Evolutionary conservation across 495 filamentous ascomycete genomes (phyloP).

Genomic region (Hypoxylon fragiforme): DNA sequence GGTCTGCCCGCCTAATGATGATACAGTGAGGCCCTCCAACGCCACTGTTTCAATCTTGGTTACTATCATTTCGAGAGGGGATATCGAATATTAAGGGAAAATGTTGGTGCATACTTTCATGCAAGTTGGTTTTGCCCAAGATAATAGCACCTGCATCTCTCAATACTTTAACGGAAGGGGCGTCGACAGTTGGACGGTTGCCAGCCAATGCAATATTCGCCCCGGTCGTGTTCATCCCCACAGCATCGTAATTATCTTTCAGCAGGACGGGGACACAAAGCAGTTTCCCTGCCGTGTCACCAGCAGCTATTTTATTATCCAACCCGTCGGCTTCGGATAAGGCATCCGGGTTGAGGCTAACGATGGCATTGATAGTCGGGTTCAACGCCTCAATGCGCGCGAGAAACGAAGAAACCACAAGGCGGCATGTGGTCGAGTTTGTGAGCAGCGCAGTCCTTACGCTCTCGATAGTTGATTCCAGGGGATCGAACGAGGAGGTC

Average conservation of each 20-base stretch:
- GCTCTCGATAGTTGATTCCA: constrained; percentile 58
- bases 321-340: constrained; percentile 51
- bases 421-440: constrained; percentile 53
- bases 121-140: constrained; percentile 66
- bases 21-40: constrained; percentile 63
- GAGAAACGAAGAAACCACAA: constrained; percentile 58
- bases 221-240: constrained; percentile 58
- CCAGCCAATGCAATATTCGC: constrained; percentile 51
- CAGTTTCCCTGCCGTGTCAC: constrained; percentile 50
- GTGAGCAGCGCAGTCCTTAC: constrained; percentile 56
- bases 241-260: constrained; percentile 65
- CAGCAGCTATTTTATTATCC: constrained; percentile 47
- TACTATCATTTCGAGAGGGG: background rate
- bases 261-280: constrained; percentile 64
- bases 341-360: constrained; percentile 56
- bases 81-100: too few species aligned
- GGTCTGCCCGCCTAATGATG: constrained; percentile 63
- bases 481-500: constrained; percentile 47
- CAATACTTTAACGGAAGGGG: constrained; percentile 54
- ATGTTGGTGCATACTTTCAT: constrained; percentile 46
- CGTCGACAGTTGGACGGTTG: constrained; percentile 50
- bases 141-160: constrained; percentile 63
- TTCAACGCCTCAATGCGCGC: constrained; percentile 60
- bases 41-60: constrained; percentile 46
- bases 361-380: constrained; percentile 58